These are phyloP conservation scores for Sequoia sempervirens DNA, from an alignment of 75 land plant species.

Conservation along the genomic window DNA sequence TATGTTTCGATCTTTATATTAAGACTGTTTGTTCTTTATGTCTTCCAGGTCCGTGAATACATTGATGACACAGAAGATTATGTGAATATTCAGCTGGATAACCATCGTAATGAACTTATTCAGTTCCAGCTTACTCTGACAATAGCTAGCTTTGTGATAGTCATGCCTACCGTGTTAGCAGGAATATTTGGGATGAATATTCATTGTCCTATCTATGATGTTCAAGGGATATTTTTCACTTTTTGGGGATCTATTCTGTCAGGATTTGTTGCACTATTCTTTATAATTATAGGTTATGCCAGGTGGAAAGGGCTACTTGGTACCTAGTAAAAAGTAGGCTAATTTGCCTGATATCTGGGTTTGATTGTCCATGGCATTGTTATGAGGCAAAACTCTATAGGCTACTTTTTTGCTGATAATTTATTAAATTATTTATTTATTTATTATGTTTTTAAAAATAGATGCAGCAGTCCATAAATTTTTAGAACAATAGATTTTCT, in stretches of 20 bases:
- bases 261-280: conserved; percentile 45
- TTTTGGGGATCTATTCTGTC: conserved; percentile 33
- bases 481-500: too few species aligned
- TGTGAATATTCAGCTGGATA: conserved; percentile 94
- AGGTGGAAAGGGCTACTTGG: conserved; percentile 84
- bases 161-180: conserved; percentile 50
- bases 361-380: not conserved
- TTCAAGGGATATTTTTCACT: conserved; percentile 35
- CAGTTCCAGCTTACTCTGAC: conserved; percentile 81
- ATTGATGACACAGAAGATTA: conserved; percentile 99
- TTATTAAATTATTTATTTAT: too few species aligned
- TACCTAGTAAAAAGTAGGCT: conserved; percentile 20
- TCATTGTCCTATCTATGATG: conserved; percentile 34
- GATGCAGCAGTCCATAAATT: too few species aligned
- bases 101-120: conserved; percentile 91
- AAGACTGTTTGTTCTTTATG: not conserved
- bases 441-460: too few species aligned
- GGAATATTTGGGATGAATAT: conserved; percentile 90
- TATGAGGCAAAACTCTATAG: not conserved
- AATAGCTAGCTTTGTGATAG: conserved; percentile 65
- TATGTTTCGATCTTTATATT: not conserved
- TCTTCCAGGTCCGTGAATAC: conserved; percentile 88
- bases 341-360: not conserved
- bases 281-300: conserved; percentile 73
- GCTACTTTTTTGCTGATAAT: too few species aligned